Conservation (phyloP, 148 eudicot genomes). For the Vaccinium myrtillus region DNA sequence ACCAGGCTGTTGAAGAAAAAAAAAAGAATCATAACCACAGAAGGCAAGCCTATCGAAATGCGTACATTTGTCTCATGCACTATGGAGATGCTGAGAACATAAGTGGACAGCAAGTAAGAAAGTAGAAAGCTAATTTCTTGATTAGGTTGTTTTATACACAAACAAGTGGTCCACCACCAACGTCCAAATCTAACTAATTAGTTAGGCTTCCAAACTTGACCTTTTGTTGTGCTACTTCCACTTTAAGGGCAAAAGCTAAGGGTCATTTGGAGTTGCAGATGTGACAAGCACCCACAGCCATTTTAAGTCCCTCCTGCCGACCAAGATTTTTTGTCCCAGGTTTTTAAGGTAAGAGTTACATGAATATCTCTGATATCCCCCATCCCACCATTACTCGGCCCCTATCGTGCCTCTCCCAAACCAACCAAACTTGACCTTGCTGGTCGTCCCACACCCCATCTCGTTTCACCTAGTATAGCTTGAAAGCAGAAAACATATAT, state of each 20-base stretch:
- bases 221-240: background rate
- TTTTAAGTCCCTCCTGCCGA: background rate
- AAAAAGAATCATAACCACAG: background rate
- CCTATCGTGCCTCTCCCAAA: background rate
- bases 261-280: background rate
- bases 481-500: background rate
- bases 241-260: background rate
- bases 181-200: background rate
- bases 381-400: background rate
- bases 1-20: background rate
- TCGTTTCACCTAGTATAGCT: background rate
- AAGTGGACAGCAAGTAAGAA: background rate
- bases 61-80: background rate
- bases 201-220: background rate
- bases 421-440: background rate
- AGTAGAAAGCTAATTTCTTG: background rate
- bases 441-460: background rate
- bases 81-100: background rate
- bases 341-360: background rate
- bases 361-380: background rate
- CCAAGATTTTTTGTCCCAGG: background rate
- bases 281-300: background rate
- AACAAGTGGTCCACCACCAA: background rate
- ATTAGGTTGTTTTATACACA: background rate
- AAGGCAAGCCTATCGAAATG: background rate